phyloP scores from a whole-genome alignment of 208 protist species.

The Trichomonas tenax region DNA sequence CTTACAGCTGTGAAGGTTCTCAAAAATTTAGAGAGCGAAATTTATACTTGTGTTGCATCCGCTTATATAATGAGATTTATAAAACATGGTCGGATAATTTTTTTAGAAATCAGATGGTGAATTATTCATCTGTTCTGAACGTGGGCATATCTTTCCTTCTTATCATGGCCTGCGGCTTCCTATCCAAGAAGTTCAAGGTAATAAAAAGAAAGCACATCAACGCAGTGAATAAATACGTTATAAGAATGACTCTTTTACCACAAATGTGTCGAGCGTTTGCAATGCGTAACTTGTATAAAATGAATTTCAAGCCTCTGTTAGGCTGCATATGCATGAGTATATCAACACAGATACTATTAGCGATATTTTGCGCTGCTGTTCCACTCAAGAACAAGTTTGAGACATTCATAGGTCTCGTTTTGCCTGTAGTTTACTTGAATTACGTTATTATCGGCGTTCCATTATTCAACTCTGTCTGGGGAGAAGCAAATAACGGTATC shows the following conservation, averaged over 20 bases:
- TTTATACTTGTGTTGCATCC: too few species aligned
- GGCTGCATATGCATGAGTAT: neutral
- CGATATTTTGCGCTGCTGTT: neutral
- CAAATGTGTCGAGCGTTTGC: neutral
- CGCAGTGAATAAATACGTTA: neutral
- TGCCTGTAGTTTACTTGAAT: neutral
- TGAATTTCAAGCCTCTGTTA: neutral
- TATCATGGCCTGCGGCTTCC: neutral
- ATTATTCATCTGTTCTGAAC: neutral
- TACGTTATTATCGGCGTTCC: slow-evolving; percentile 8
- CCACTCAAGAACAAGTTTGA: neutral
- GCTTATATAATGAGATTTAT: too few species aligned
- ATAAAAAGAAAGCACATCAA: neutral
- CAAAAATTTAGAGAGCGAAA: too few species aligned
- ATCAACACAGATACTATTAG: neutral
- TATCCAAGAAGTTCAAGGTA: neutral
- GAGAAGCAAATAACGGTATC: neutral
- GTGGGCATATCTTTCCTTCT: neutral
- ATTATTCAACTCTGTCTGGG: neutral
- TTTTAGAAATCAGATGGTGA: neutral
- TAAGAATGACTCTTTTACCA: neutral
- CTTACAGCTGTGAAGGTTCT: too few species aligned
- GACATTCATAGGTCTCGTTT: neutral
- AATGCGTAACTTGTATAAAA: neutral
- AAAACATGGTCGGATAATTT: neutral